Base-by-base conservation (phyloP, 179 eudicot genomes). In the Silene vulgaris region DNA sequence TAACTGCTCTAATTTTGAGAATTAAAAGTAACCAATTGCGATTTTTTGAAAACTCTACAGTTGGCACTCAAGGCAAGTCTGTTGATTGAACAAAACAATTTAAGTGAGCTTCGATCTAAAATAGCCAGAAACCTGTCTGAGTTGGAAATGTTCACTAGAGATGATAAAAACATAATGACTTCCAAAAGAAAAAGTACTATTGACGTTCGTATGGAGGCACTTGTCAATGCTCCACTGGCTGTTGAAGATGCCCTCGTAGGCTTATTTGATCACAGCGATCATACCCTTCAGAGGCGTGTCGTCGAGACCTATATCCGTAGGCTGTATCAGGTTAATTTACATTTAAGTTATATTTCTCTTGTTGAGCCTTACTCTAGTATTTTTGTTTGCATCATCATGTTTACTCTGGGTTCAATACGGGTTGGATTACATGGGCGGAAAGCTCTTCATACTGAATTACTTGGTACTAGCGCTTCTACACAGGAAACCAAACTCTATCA, bases 231-330 rank as follows among this genome's bases (percentile, higher is more conserved):
- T 79, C 97, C 99, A 28, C 78, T 91, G 77, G 98, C 98, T 50
- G 98, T 96, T 77, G 99, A 96, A 86, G 99, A 96, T 84, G 98
- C 99, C 63, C 98, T 96, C 69, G 89, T 93, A 48, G 99, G 98
- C 83, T 89, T 96, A 80, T 96, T 96, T 80, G 99, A 96, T 86
- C 99, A 96, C 72, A 83, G 94, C 73, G 99, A 96, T 88, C 99
- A 91, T 76, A 96, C 98, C 50, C 95, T 96, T 76, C 99, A 91
- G 69, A 84, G 99, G 74, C 90, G 99, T 68, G 99, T 96, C 81
- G 96, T 96, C 35, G 99, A 93, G 93, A 96, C 99, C 57, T 96
- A 96, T 80, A 85, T 96, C 73, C 97, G 94, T 43, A 86, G 99
- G 78, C 85, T 96, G 48, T 96, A 96, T 79, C 98, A 93, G 97